Evolutionary conservation across 169 alveolate species (phyloP), one percentile per base, ranked within the genome.

Genomic region (Miamiensis avidus): DNA sequence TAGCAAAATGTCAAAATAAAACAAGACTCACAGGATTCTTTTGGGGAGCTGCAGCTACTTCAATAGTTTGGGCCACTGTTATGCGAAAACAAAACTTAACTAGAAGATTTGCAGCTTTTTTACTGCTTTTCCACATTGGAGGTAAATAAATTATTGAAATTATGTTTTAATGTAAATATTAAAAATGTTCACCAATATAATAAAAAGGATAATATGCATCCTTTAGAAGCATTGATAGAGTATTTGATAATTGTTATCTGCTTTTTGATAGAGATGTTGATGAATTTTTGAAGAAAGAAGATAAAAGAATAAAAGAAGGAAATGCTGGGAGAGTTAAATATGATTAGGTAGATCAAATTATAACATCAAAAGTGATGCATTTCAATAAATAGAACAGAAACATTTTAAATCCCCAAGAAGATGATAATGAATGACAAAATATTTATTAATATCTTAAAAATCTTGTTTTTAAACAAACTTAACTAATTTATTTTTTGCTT

Each of bases 161-260:
- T 16, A 28, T n/a, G 26, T 29, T 28, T 1, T 1, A 28, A 28
- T 29, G 29, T 29, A 75, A 1, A 33, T 25, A 15, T 33, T 28
- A 28, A 29, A 16, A 33, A 1, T 20, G n/a, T 75, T 1, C 0
- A n/a, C 25, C 25, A 77, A 4, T 1, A 31, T 29, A 29, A n/a
- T 75, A 29, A 29, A 75, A 29, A 76, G 84, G 84, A 25, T 64
- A 79, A 79, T 49, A 29, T 25, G 84, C 76, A n/a, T 49, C 76
- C 25, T 34, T n/a, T 79, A 79, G 84, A 79, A 49, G 49, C 25
- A 34, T 49, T 4, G 76, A 79, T 65, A 49, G 34, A 49, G 49
- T 79, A n/a, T 79, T 79, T 79, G 84, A 79, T 64, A 49, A 75
- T 26, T 79, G 34, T 16, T 79, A 79, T 64, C 84, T 76, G 0